Evolutionary conservation across 352 stramenopile genomes (phyloP), one percentile per base, ranked within the genome.

Genomic region (Elongisporangium undulatum): DNA sequence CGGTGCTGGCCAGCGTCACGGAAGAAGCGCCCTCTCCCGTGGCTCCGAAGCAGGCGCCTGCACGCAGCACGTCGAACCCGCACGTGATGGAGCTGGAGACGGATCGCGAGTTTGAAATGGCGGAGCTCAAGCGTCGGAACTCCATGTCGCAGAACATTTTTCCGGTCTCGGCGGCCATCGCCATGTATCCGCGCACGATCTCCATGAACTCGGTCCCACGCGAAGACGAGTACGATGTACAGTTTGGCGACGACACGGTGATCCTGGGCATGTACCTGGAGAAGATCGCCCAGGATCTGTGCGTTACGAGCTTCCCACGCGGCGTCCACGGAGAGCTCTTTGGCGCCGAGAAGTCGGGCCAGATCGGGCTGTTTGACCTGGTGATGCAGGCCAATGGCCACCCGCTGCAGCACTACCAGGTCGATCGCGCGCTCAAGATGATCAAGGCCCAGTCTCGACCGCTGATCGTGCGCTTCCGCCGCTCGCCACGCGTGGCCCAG

Each of bases 341-440:
- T 54, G 81, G 81, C n/a, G 85, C 85, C 12, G 85, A 94, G 67
- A 86, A 80, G 61, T 87, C 78, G 51, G 79, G 82, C 9, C 67
- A 88, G 57, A 94, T 94, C 48, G 68, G 68, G 17, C 62, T 91
- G 9, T 90, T 89, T 49, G 85, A 94, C 63, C 66, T 77, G 17
- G 56, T 94, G 15, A 51, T 94, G 49, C 84, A 91, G 56, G 85
- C 85, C 24, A 94, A 94, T 26, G 85, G 85, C 38, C 85, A 94
- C 54, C 81, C 82, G 26, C 70, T 94, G 48, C 80, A 91, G 59
- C 85, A 94, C 54, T 94, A 94, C 61, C 74, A 87, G 24, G 82
- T 92, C 39, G 82, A 94, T 52, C 79, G 85, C 26, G 85, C 82
- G 2, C 66, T 94, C 38, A 92, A 94, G 66, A 90, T 94, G 80